These are phyloP conservation scores for Nannizziopsis arthrosporioides DNA, from an alignment of 2,329 filamentous ascomycete species.

Conservation along the genomic window DNA sequence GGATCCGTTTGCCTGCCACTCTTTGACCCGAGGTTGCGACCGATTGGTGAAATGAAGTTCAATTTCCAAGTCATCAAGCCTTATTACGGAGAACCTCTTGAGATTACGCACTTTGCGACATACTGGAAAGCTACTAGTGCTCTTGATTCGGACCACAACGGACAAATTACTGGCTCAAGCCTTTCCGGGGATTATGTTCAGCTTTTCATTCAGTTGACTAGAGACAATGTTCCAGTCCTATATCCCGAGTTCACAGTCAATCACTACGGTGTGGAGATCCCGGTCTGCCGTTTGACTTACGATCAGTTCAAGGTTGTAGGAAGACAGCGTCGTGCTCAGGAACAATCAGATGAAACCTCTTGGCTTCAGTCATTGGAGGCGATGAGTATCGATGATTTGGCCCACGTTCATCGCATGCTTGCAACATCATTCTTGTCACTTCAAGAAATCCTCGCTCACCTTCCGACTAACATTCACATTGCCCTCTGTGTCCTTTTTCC, in stretches of 20 bases:
- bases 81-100: constrained; percentile 79
- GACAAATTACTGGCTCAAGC: constrained; percentile 88
- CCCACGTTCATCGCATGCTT: constrained; percentile 59
- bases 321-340: constrained; percentile 27
- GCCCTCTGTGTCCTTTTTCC: constrained; percentile 91
- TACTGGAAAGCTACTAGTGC: constrained; percentile 99
- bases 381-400: constrained; percentile 36
- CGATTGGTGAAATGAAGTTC: constrained; percentile 89
- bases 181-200: constrained; percentile 90
- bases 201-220: constrained; percentile 82
- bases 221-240: constrained; percentile 73
- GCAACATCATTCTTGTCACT: constrained; percentile 69
- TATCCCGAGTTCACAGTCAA: constrained; percentile 75
- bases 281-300: constrained; percentile 66
- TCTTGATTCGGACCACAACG: constrained; percentile 70
- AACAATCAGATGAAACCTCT: constrained; percentile 4
- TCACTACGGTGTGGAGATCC: constrained; percentile 65
- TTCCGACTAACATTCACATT: constrained; percentile 71
- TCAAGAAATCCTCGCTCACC: constrained; percentile 58
- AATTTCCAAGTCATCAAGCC: constrained; percentile 94
- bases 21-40: constrained; percentile 80
- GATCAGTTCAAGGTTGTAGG: constrained; percentile 41
- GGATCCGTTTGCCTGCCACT: constrained; percentile 75
- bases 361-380: constrained; percentile 21
- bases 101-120: constrained; percentile 96